Percentiles rank a stretch among this genome's conserved stretches.
Evolutionary conservation across 208 protist genomes (phyloP).

Genomic region (Acanthamoeba lugdunensis): DNA sequence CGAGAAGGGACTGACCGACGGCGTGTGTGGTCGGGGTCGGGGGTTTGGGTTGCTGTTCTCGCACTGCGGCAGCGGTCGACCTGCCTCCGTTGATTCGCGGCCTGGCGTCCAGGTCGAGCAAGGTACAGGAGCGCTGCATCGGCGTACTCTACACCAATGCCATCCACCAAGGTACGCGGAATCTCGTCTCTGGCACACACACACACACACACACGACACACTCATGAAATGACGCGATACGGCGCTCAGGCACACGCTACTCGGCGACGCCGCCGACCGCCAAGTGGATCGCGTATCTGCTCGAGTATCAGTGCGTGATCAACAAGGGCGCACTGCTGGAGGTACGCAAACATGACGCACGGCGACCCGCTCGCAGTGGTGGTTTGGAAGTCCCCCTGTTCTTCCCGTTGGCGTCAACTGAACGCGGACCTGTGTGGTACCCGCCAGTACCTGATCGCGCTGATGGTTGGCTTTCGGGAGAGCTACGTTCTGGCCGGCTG

Average conservation of each 20-base stretch:
- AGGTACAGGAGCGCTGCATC: neutral
- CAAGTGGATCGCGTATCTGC: neutral
- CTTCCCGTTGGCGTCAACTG: too few relatives aligned
- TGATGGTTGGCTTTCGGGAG: conserved; percentile 2
- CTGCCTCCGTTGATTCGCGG: neutral
- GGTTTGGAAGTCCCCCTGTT: too few relatives aligned
- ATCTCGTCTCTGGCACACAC: neutral
- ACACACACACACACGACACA: neutral
- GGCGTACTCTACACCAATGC: neutral
- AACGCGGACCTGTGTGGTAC: too few relatives aligned
- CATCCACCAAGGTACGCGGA: neutral
- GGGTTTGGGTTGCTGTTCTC: too few relatives aligned
- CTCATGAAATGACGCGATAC: neutral
- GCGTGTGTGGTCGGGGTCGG: too few relatives aligned
- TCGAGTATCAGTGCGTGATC: neutral
- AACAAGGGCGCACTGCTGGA: conserved; percentile 4
- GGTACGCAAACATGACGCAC: too few relatives aligned
- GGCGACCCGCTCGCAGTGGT: too few relatives aligned
- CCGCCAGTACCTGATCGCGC: conserved; percentile 10
- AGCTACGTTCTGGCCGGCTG: neutral
- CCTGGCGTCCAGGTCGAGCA: neutral
- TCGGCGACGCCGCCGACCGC: neutral
- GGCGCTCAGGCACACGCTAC: neutral
- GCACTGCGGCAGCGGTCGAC: neutral
- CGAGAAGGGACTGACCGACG: neutral